phyloP scores from a whole-genome alignment of 805 yeast species.

The Debaryomyces maramus region DNA sequence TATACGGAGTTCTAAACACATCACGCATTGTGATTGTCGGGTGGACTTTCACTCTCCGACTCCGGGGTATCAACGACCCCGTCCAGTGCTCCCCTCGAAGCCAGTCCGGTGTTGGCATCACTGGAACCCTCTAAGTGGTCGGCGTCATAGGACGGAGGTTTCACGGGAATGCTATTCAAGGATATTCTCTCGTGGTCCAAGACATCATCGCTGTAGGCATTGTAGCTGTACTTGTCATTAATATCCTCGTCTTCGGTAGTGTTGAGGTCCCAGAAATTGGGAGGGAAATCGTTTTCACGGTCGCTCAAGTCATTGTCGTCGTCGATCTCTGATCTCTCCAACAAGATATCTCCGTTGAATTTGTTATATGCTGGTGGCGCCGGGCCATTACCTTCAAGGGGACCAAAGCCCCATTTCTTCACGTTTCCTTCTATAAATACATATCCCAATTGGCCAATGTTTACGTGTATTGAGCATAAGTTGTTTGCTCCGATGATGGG shows the following conservation, averaged over 20 bases:
- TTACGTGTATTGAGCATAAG: slow-evolving; percentile 80
- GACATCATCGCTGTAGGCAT: slow-evolving; percentile 40
- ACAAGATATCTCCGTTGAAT: slow-evolving; percentile 71
- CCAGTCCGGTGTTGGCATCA: neutral
- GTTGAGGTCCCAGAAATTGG: slow-evolving; percentile 51
- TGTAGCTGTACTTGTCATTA: slow-evolving; percentile 35
- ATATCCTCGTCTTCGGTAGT: slow-evolving; percentile 12
- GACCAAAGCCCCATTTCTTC: slow-evolving; percentile 95
- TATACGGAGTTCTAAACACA: too few species aligned
- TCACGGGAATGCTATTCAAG: slow-evolving; percentile 36
- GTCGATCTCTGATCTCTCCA: slow-evolving; percentile 63
- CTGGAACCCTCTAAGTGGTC: neutral
- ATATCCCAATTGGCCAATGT: slow-evolving; percentile 85
- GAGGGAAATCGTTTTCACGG: slow-evolving; percentile 53
- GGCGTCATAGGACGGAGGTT: slow-evolving; percentile 39
- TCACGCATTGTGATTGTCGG: too few species aligned
- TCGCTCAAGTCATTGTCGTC: slow-evolving; percentile 48
- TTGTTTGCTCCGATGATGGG: slow-evolving; percentile 91
- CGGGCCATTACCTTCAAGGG: slow-evolving; percentile 79
- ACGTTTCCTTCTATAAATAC: slow-evolving; percentile 92
- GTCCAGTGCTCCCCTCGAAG: neutral
- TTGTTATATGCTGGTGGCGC: slow-evolving; percentile 94
- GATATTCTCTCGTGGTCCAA: slow-evolving; percentile 44
- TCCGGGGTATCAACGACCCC: neutral
- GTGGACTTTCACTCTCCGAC: too few species aligned